These are phyloP conservation scores for Komagataella pastoris DNA, from an alignment of 805 yeast genomes.

Conservation along the genomic window DNA sequence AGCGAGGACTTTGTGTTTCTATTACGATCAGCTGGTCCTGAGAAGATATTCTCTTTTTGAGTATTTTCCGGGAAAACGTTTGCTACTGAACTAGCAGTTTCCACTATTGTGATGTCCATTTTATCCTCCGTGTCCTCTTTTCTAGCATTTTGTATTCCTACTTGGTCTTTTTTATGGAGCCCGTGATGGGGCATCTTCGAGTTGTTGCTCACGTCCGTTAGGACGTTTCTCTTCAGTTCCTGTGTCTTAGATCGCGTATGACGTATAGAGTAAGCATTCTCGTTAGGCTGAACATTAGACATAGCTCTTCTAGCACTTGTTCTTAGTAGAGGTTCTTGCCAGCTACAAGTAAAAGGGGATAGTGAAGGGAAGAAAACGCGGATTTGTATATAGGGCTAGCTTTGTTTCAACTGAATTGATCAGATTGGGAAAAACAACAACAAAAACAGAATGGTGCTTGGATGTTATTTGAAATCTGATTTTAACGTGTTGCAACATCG, in stretches of 20 bases:
- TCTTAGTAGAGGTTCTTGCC: background rate
- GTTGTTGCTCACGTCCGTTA: background rate
- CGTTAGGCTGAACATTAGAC: background rate
- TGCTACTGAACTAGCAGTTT: background rate
- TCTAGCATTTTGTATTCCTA: background rate
- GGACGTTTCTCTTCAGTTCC: background rate
- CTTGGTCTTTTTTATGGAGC: background rate
- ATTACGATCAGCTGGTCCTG: background rate
- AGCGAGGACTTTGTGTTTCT: conserved; percentile 13
- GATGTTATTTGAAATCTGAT: background rate
- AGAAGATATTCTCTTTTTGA: background rate
- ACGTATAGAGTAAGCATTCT: background rate
- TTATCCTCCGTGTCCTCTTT: background rate
- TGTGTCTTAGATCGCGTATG: background rate
- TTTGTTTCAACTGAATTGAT: background rate
- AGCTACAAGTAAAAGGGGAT: background rate
- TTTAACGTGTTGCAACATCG: background rate
- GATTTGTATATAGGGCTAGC: background rate
- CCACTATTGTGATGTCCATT: background rate
- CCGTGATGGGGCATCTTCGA: background rate
- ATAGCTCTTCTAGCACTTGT: background rate
- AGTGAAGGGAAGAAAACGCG: background rate
- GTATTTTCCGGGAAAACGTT: background rate
- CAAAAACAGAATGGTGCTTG: background rate
- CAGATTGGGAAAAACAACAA: background rate